These are phyloP conservation scores for Boletus hoseneyae DNA, from an alignment of 1,284 basidiomycete species.

Conservation along the genomic window DNA sequence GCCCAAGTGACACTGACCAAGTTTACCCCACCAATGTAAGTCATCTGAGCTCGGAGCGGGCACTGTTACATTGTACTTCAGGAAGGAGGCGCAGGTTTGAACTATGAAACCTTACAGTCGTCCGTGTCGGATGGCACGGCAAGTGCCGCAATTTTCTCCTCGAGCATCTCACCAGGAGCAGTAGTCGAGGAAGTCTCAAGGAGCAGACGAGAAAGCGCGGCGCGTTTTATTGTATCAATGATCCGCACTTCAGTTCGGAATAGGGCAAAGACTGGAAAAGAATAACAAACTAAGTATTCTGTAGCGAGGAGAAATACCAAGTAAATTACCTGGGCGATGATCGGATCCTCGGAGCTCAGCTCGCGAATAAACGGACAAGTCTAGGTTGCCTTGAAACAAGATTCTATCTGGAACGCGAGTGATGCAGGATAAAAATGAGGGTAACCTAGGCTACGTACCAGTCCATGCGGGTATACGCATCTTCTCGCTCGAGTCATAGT, in stretches of 20 bases:
- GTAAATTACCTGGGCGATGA: slow-evolving; percentile 76
- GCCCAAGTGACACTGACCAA: slow-evolving; percentile 43
- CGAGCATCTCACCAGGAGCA: slow-evolving; percentile 60
- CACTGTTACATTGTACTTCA: slow-evolving; percentile 40
- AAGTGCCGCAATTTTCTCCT: slow-evolving; percentile 64
- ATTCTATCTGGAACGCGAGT: slow-evolving; percentile 69
- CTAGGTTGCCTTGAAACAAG: slow-evolving; percentile 76
- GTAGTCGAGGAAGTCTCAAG: slow-evolving; percentile 60
- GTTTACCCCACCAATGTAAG: slow-evolving; percentile 70
- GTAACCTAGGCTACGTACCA: slow-evolving; percentile 45
- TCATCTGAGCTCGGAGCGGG: slow-evolving; percentile 78
- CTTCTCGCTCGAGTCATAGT: slow-evolving; percentile 96
- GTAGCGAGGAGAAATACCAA: not conserved
- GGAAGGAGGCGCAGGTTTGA: not conserved
- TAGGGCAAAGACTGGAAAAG: slow-evolving; percentile 70
- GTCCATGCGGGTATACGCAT: slow-evolving; percentile 97
- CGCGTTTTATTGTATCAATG: slow-evolving; percentile 75
- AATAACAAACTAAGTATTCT: not conserved
- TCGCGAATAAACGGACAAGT: slow-evolving; percentile 64
- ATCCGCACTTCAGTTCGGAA: slow-evolving; percentile 78
- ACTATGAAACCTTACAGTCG: slow-evolving; percentile 30
- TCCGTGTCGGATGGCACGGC: slow-evolving; percentile 40
- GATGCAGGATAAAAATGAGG: not conserved
- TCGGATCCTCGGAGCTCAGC: slow-evolving; percentile 88
- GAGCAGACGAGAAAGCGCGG: slow-evolving; percentile 66